Percentiles rank a stretch among this genome's conserved stretches.
These are phyloP conservation scores for Chlamydomonas sphaeroides DNA, from an alignment of 139 green algal genomes.

Conservation along the genomic window DNA sequence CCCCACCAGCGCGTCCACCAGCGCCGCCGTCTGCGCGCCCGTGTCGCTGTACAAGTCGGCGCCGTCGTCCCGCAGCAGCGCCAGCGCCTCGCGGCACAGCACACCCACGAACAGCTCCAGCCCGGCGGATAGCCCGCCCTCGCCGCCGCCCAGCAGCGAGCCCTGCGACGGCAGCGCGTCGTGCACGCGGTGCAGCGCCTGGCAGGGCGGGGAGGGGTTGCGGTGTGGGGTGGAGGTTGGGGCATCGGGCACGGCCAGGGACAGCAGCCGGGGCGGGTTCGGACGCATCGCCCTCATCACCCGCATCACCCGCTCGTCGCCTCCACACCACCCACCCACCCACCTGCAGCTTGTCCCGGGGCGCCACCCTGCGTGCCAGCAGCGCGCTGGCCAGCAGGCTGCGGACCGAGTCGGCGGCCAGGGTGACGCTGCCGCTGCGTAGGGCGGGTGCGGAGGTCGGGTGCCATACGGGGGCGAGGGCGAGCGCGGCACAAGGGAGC, in stretches of 20 bases:
- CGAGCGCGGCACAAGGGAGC: no score
- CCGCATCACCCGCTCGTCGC: no score
- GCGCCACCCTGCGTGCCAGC: constrained; percentile 21
- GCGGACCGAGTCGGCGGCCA: neutral
- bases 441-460: no score
- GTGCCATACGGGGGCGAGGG: no score
- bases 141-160: neutral
- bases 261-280: no score
- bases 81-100: constrained; percentile 16
- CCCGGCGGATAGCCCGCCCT: neutral
- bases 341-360: constrained; percentile 30
- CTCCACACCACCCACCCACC: neutral
- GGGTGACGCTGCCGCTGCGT: constrained; percentile 6
- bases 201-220: neutral
- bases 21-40: constrained; percentile 29
- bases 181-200: constrained; percentile 31
- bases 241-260: neutral
- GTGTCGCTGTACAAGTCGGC: constrained; percentile 62
- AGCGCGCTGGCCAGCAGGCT: constrained; percentile 8
- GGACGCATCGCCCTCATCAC: no score
- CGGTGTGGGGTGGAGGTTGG: neutral
- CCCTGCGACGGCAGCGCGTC: constrained; percentile 12
- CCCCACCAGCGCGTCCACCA: constrained; percentile 36
- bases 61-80: constrained; percentile 49
- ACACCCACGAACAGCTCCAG: constrained; percentile 7